phyloP scores from a whole-genome alignment of 2,329 filamentous ascomycete species.

The Apiospora sp. region DNA sequence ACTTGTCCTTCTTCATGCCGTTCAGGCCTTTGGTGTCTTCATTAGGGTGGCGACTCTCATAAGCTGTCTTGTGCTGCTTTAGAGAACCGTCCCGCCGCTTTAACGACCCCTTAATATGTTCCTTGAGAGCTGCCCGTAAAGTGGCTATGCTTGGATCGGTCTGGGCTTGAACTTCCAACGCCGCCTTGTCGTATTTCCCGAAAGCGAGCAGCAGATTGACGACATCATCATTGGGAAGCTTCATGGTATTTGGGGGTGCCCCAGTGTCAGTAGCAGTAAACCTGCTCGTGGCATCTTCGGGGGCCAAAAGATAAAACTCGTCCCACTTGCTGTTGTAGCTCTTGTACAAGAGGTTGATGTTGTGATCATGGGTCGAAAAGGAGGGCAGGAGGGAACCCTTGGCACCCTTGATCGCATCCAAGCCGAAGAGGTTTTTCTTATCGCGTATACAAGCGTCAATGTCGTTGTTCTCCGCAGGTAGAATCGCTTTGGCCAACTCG shows the following conservation, averaged over 20 bases:
- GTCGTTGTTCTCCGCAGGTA: neutral
- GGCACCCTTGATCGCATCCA: neutral
- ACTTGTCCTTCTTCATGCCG: neutral
- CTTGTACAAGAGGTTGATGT: neutral
- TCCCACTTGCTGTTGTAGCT: conserved; percentile 1
- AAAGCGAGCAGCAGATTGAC: neutral
- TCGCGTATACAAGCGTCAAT: neutral
- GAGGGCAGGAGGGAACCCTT: neutral
- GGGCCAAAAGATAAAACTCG: neutral
- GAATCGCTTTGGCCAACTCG: conserved; percentile 9
- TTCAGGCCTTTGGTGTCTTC: neutral
- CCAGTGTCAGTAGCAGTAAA: neutral
- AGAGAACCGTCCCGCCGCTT: neutral
- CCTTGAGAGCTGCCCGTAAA: neutral
- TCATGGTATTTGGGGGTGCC: neutral
- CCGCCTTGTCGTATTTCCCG: neutral
- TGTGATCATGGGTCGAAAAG: neutral
- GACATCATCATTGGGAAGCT: neutral
- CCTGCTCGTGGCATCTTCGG: neutral
- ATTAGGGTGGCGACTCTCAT: neutral
- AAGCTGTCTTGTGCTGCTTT: neutral
- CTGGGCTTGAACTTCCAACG: neutral
- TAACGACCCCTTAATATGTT: no score
- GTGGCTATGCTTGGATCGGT: neutral
- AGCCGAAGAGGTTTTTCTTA: neutral